These are phyloP conservation scores for Erodium moschatum DNA, from an alignment of 441 rosid genomes.

Conservation along the genomic window DNA sequence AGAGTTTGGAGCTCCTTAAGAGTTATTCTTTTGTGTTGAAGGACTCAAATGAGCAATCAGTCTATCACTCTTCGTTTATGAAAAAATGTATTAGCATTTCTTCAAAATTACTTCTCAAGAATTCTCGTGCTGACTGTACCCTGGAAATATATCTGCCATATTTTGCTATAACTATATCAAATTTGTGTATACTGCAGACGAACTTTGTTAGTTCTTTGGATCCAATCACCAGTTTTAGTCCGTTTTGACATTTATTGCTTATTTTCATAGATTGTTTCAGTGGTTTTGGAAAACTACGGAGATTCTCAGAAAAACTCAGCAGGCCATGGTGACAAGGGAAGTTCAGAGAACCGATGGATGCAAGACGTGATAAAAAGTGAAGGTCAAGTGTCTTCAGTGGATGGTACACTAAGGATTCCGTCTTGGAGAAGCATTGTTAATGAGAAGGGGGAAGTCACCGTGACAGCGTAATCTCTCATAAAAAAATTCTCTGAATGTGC, in stretches of 20 bases:
- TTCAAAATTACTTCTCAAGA: not conserved
- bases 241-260: conserved; percentile 15
- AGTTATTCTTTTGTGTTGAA: too few species aligned
- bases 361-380: conserved; percentile 67
- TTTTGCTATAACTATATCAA: not conserved
- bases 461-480: conserved; percentile 56
- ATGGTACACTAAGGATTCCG: conserved; percentile 42
- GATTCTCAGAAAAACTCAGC: conserved; percentile 25
- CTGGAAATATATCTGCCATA: not conserved
- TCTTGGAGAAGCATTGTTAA: conserved; percentile 69
- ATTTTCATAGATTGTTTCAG: conserved; percentile 64
- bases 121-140: not conserved
- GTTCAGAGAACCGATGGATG: conserved; percentile 52
- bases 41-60: not conserved
- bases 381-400: conserved; percentile 42
- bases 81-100: not conserved
- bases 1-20: too few species aligned
- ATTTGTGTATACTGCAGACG: not conserved
- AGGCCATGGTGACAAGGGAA: conserved; percentile 23
- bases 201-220: not conserved
- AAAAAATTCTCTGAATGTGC: conserved; percentile 20
- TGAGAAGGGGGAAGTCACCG: conserved; percentile 66
- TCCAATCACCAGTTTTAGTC: not conserved
- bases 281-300: conserved; percentile 75
- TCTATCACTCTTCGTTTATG: not conserved